Base-by-base conservation (phyloP, 352 stramenopile genomes). In the Hyaloperonospora brassicae region DNA sequence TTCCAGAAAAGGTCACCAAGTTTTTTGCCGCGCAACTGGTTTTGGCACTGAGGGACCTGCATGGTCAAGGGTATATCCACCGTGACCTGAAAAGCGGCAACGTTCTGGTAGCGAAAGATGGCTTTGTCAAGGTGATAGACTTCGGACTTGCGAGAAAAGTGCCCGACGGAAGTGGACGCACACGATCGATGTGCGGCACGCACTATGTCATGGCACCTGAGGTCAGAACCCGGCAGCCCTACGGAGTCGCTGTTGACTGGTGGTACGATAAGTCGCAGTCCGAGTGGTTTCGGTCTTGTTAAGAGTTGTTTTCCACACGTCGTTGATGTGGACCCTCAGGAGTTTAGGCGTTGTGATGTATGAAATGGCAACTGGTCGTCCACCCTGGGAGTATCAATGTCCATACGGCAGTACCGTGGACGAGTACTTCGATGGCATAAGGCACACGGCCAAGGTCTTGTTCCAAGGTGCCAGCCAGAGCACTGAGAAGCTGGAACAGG, bases 11-110 rank as follows among this genome's bases (percentile, higher is more conserved):
- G 11, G 57, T 90, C 0, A 66, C 78, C 2, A 79, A 68, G 46
- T 75, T 76, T 53, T 83, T 87, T 51, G 71, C 78, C 2, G 78
- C 68, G 8, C 82, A 93, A 59, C 56, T 93, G 38, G 78, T 88
- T 39, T 52, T 89, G 35, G 79, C 76, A 35, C 31, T 93, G 1
- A 47, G 59, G 38, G 64, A 70, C 49, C 24, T 93, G 2, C 79
- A 93, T 47, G 54, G 38, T 5, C 25, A 50, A 24, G 70, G 74
- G n/a, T 86, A 68, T 38, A 59, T 88, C n/a, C 79, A 93, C 48
- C 78, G 82, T 13, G 82, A 93, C 27, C 53, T 93, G 12, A 93
- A 93, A 55, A 93, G 76, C 47, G 82, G 82, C 13, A 93, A 93
- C 46, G 56, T 89, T 2, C 49, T 93, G 14, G 50, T 89, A 9